These are phyloP conservation scores for Diatrype stigma DNA, from an alignment of 2,329 filamentous ascomycete genomes.

Conservation along the genomic window DNA sequence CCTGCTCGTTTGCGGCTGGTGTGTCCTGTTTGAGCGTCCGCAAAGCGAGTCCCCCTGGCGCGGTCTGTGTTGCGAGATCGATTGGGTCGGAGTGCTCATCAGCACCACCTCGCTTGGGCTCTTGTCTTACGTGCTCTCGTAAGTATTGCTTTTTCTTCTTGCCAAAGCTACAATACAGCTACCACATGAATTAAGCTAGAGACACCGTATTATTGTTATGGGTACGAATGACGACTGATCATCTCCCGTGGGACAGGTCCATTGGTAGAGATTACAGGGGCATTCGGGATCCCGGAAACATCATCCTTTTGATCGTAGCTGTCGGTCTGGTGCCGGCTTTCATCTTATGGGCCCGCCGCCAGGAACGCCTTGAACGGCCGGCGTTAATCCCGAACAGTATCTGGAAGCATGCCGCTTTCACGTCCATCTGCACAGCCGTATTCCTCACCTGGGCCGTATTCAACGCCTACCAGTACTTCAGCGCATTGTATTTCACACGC, in stretches of 20 bases:
- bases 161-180: background rate
- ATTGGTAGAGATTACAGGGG: background rate
- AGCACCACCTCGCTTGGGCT: slow-evolving; percentile 35
- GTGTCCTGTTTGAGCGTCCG: slow-evolving; percentile 21
- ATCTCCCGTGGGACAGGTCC: background rate
- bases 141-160: slow-evolving; percentile 12
- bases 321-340: slow-evolving; percentile 44
- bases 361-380: slow-evolving; percentile 41
- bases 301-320: slow-evolving; percentile 40
- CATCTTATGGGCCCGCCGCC: slow-evolving; percentile 49
- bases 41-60: slow-evolving; percentile 3
- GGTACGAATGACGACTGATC: too few relatives aligned
- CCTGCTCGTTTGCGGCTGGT: slow-evolving; percentile 22
- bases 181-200: too few relatives aligned
- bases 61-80: slow-evolving; percentile 30
- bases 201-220: background rate
- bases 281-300: slow-evolving; percentile 35
- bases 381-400: slow-evolving; percentile 58
- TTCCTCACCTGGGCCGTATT: slow-evolving; percentile 42
- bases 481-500: slow-evolving; percentile 46
- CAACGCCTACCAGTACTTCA: slow-evolving; percentile 45
- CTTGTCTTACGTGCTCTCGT: slow-evolving; percentile 41
- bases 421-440: slow-evolving; percentile 48
- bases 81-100: slow-evolving; percentile 42
- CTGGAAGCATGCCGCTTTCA: slow-evolving; percentile 54